Evolutionary conservation across 345 rosid species (phyloP).

Genomic region (Gossypium longicalyx): DNA sequence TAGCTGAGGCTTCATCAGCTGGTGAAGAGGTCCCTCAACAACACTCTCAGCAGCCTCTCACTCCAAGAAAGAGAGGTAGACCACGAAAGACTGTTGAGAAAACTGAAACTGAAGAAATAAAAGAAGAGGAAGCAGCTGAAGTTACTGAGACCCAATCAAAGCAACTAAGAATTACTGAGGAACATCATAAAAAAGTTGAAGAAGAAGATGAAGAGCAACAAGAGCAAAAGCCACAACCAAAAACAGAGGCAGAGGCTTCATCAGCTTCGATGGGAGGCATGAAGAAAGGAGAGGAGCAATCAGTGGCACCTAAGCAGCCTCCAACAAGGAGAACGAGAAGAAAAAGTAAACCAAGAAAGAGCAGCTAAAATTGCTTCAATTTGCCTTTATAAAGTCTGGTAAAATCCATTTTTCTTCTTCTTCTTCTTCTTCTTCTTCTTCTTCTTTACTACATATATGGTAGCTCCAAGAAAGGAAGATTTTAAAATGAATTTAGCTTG

Average conservation of each 20-base stretch:
- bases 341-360: slow-evolving; percentile 79
- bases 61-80: slow-evolving; percentile 74
- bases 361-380: slow-evolving; percentile 41
- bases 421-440: background rate
- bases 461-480: background rate
- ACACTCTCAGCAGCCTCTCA: slow-evolving; percentile 32
- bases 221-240: slow-evolving; percentile 15
- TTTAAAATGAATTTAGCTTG: slow-evolving; percentile 1
- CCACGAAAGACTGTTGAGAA: slow-evolving; percentile 64
- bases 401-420: background rate
- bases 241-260: slow-evolving; percentile 23
- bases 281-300: slow-evolving; percentile 20
- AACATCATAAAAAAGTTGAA: slow-evolving; percentile 7
- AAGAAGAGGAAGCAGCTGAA: slow-evolving; percentile 26
- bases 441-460: background rate
- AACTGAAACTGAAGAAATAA: slow-evolving; percentile 27
- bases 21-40: slow-evolving; percentile 22
- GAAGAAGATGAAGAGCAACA: slow-evolving; percentile 13
- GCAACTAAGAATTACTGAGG: slow-evolving; percentile 30
- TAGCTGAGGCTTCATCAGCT: slow-evolving; percentile 53
- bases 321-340: slow-evolving; percentile 57
- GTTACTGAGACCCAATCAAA: slow-evolving; percentile 21
- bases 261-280: background rate
- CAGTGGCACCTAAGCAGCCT: slow-evolving; percentile 17
- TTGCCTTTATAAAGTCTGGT: slow-evolving; percentile 2